Conservation (phyloP, 2,329 filamentous ascomycete genomes). For the Penicillium sp. region DNA sequence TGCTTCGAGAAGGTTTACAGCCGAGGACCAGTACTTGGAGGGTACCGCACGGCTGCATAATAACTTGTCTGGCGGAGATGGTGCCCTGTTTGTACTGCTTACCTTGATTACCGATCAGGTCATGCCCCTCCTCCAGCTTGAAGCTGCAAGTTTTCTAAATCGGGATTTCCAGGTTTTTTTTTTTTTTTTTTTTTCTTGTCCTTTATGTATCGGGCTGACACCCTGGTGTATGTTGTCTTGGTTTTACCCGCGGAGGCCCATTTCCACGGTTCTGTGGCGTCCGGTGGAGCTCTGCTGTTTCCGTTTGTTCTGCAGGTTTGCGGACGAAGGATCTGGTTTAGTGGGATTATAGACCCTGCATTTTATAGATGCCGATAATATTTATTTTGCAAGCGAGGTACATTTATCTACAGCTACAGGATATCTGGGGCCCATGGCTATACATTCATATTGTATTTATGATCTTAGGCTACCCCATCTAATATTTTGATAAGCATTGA, state of each 20-base stretch:
- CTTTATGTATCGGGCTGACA: background rate
- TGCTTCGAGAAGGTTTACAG: slow-evolving; percentile 19
- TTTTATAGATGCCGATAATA: background rate
- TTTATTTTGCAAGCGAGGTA: background rate
- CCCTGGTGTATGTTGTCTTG: background rate
- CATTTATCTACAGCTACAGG: too few relatives aligned
- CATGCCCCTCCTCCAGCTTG: background rate
- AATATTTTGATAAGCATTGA: background rate
- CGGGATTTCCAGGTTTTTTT: background rate
- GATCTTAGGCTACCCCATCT: background rate
- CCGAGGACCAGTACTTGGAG: background rate
- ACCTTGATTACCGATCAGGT: background rate
- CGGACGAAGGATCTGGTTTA: background rate
- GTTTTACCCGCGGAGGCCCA: background rate
- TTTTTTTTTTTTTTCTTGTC: background rate
- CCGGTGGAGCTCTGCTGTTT: slow-evolving; percentile 10
- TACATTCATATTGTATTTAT: background rate
- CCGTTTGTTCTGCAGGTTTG: slow-evolving; percentile 7
- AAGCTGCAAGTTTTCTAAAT: background rate
- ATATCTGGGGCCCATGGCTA: background rate
- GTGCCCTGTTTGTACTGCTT: background rate
- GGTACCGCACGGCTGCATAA: background rate
- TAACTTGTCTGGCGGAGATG: background rate
- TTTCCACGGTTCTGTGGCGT: slow-evolving; percentile 16
- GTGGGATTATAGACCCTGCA: background rate